Base-by-base conservation (phyloP, 805 yeast species). In the Myxozyma melibiosi region DNA sequence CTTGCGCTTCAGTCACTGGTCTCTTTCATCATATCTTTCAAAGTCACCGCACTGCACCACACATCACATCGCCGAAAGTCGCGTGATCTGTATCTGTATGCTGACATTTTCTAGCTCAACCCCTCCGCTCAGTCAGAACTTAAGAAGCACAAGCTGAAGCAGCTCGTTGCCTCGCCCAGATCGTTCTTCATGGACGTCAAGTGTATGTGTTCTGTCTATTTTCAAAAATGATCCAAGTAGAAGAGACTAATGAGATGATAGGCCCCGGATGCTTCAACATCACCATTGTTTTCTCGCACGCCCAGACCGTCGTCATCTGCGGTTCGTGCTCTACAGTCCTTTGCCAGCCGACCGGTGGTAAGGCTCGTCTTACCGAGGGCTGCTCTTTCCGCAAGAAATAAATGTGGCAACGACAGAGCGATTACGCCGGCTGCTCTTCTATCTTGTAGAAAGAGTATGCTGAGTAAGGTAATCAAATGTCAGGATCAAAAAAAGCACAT, bases 271-370 rank as follows among this genome's bases (percentile, higher is more conserved):
- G 99, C 84, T 84, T 92, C 78, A 88, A 86, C 86, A 94, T 94
- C 83, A 90, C 99, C 80, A 92, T 97, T 71, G 98, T 94, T 70
- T 94, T 94, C 88, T 92, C 98, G 67, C 99, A 94, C 80, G 98
- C 99, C 70, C 99, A 94, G 84, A 94, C 99, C 73, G 98, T 97
- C 73, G 99, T 94, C 74, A 88, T 97, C 74, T 94, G 99, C 85
- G 98, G 95, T 76, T 85, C 96, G 56, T 94, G 99, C 83, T 86
- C 98, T 69, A 90, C 97, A 69, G 97, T 94, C 67, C 87, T 94
- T 76, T 91, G 98, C 82, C 86, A 94, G 75, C 99, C 99, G 77
- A 88, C 97, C 69, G 99, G 99, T 84, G 99, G 99, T 84, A 94
- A 94, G 85, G 97, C 98, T 76, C 90, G 87, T 81, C 85, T 94